phyloP scores from a whole-genome alignment of 75 land plant species.

The Pseudotsuga menziesii region DNA sequence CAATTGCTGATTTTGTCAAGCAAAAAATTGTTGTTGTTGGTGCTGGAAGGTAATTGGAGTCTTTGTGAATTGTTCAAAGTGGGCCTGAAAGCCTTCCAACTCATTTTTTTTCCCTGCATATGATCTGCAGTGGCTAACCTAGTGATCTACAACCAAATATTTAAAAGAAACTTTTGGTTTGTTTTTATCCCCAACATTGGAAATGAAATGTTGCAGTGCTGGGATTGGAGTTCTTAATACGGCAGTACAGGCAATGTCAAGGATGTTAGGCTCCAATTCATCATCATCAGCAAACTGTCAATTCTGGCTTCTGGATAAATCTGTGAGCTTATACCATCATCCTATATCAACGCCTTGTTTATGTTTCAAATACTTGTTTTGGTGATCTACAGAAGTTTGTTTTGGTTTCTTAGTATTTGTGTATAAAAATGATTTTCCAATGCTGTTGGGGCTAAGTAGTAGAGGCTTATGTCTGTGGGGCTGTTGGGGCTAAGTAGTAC shows the following conservation, averaged over 20 bases:
- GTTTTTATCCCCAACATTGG: not conserved
- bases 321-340: slow-evolving; percentile 37
- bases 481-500: too few relatives aligned
- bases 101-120: not conserved
- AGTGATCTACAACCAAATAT: not conserved
- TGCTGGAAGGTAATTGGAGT: slow-evolving; percentile 75
- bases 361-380: not conserved
- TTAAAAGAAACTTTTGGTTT: not conserved
- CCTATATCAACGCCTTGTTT: not conserved
- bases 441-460: too few relatives aligned
- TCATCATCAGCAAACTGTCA: slow-evolving; percentile 24
- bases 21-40: slow-evolving; percentile 93
- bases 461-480: too few relatives aligned
- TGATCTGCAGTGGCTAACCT: not conserved
- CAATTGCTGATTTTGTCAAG: slow-evolving; percentile 68
- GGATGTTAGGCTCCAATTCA: slow-evolving; percentile 46
- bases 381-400: not conserved
- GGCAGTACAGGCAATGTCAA: slow-evolving; percentile 59
- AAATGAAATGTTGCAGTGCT: slow-evolving; percentile 53
- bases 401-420: not conserved
- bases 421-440: too few relatives aligned
- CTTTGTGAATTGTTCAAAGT: not conserved
- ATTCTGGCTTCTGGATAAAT: slow-evolving; percentile 83
- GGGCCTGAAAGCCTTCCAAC: not conserved
- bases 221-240: slow-evolving; percentile 87